A percentile compares a stretch with the other conserved stretches of the same genome.
phyloP scores from a whole-genome alignment of 2,329 filamentous ascomycete species.

The Aschersonia sp. region DNA sequence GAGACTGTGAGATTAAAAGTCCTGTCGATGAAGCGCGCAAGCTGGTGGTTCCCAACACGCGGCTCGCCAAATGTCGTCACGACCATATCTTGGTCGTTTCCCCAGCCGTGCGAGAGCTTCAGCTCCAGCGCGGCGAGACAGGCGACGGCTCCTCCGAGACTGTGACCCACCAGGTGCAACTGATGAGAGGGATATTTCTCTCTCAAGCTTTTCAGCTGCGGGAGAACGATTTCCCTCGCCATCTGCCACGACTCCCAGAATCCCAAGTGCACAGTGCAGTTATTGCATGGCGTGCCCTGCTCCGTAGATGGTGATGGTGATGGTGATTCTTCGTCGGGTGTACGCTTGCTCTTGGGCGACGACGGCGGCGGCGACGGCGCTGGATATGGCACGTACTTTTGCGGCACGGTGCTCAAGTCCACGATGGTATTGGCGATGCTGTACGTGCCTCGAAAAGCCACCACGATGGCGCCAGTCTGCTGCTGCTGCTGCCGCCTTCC shows the following conservation, averaged over 20 bases:
- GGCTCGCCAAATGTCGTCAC: conserved; percentile 94
- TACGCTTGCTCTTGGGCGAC: neutral
- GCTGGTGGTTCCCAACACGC: conserved; percentile 41
- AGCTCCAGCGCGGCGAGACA: conserved; percentile 77
- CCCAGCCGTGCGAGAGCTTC: conserved; percentile 54
- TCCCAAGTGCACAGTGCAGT: conserved; percentile 86
- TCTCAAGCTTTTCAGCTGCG: conserved; percentile 45
- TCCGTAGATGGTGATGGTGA: too few species aligned
- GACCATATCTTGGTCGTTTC: conserved; percentile 32
- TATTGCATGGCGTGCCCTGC: conserved; percentile 44
- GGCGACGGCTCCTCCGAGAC: conserved; percentile 82
- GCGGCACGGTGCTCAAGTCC: conserved; percentile 78
- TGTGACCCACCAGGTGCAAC: conserved; percentile 75
- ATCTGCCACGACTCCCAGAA: conserved; percentile 77
- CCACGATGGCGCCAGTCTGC: conserved; percentile 41
- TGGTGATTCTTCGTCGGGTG: conserved; percentile 5
- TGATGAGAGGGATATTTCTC: conserved; percentile 53
- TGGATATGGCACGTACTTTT: conserved; percentile 82
- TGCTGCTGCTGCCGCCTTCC: neutral
- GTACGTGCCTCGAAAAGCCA: conserved; percentile 91
- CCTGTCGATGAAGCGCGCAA: conserved; percentile 39
- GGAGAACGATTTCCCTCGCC: conserved; percentile 55
- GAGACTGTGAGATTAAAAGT: conserved; percentile 30
- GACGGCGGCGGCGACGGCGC: conserved; percentile 18
- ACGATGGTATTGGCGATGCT: conserved; percentile 83